These are phyloP conservation scores for Ceratocystis albifundus DNA, from an alignment of 2,329 filamentous ascomycete species.

Conservation along the genomic window DNA sequence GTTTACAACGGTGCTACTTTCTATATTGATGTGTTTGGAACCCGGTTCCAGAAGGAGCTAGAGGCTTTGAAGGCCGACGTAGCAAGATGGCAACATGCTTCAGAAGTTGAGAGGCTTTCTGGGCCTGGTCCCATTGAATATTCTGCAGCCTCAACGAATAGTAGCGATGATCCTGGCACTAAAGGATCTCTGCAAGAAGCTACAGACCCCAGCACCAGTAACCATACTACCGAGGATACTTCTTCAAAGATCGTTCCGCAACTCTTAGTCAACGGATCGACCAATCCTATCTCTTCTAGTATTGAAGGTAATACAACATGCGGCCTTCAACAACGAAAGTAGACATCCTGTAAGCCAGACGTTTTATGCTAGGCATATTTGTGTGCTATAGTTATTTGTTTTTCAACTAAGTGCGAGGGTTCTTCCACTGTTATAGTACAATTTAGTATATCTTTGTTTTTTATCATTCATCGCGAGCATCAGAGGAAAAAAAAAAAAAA, in stretches of 20 bases:
- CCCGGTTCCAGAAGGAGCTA: conserved; percentile 89
- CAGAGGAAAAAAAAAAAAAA: not conserved
- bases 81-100: conserved; percentile 65
- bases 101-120: conserved; percentile 33
- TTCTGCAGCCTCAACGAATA: not conserved
- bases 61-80: conserved; percentile 83
- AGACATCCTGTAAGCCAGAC: not conserved
- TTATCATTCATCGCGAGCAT: not conserved
- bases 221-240: not conserved
- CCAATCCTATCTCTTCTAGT: conserved; percentile 12
- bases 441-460: not conserved
- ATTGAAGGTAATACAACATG: not conserved
- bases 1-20: conserved; percentile 95
- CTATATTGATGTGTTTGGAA: conserved; percentile 97
- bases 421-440: too few species aligned
- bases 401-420: too few species aligned
- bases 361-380: not conserved
- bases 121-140: conserved; percentile 9
- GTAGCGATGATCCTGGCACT: not conserved
- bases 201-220: not conserved
- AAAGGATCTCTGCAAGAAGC: not conserved
- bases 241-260: conserved; percentile 14
- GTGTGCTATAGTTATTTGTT: not conserved
- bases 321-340: conserved; percentile 18
- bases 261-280: not conserved